Base-by-base conservation (phyloP, 2,329 filamentous ascomycete species). In the Ophiostoma quercus region DNA sequence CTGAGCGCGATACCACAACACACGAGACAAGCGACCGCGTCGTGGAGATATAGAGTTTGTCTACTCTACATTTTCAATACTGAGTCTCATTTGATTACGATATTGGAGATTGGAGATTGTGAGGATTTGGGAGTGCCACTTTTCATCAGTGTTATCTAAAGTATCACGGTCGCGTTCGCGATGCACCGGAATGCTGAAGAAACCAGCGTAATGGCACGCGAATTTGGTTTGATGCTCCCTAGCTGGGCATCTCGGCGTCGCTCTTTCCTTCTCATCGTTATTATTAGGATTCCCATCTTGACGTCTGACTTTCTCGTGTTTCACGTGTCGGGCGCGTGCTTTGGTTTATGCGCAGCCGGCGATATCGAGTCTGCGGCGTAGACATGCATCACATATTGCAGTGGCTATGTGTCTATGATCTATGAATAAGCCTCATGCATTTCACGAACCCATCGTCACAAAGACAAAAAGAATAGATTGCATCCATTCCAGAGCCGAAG, bases 1-100 rank as follows among this genome's bases (percentile, higher is more conserved):
- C 63, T 66, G 62, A 66, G 62, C 32, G 62, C 32, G 34, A 66
- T 9, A 57, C 16, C 62, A 66, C 51, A 57, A 57, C 51, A 60
- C 22, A 34, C 5, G 25, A 14, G 57, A 62, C 22, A 34, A 6
- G 25, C 3, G 57, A 62, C 25, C 57, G 57, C 57, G 57, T 62
- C 57, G 57, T 62, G 57, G 25, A 29, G 9, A 25, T 16, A 57
- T 29, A 14, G 57, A 32, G 57, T 62, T 62, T 62, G 25, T 62
- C 57, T 62, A 62, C 22, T 62, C n/a, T 57, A 25, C 16, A 29
- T 54, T 8, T 4, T 25, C 8, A 25, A 3, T 25, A 25, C 9
- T 25, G 22, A 4, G 22, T 57, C n/a, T 29, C 22, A 9, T 25
- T 57, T 57, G 9, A 25, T 16, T 47, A 1, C 19, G 16, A 7